Evolutionary conservation across 2,329 filamentous ascomycete species (phyloP).

Genomic region (Trichophyton simii): DNA sequence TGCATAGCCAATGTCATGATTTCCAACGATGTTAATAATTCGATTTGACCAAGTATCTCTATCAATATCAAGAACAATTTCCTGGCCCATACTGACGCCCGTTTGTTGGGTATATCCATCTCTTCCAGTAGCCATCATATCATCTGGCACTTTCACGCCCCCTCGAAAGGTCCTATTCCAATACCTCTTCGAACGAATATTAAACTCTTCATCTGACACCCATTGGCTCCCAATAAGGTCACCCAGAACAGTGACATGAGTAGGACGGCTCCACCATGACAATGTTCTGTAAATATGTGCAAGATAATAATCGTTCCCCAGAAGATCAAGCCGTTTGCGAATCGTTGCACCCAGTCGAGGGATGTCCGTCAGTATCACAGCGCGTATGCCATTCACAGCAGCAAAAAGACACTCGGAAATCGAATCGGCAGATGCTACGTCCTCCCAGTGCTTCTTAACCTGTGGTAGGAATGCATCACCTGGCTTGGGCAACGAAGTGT

Average conservation of each 20-base stretch:
- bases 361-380: slow-evolving; percentile 52
- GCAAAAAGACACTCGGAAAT: slow-evolving; percentile 7
- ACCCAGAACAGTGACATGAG: slow-evolving; percentile 77
- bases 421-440: slow-evolving; percentile 13
- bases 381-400: slow-evolving; percentile 16
- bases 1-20: slow-evolving; percentile 93
- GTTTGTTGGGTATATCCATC: slow-evolving; percentile 30
- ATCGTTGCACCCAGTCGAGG: slow-evolving; percentile 52
- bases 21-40: slow-evolving; percentile 82
- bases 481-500: slow-evolving; percentile 59
- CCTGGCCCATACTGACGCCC: slow-evolving; percentile 12
- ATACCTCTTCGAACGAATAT: slow-evolving; percentile 56
- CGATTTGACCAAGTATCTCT: slow-evolving; percentile 54
- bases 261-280: slow-evolving; percentile 72
- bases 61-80: slow-evolving; percentile 21
- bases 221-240: slow-evolving; percentile 92
- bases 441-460: slow-evolving; percentile 27
- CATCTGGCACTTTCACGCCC: slow-evolving; percentile 47
- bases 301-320: slow-evolving; percentile 90
- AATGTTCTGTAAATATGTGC: slow-evolving; percentile 81
- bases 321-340: slow-evolving; percentile 72
- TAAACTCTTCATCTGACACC: slow-evolving; percentile 78
- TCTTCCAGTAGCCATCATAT: slow-evolving; percentile 25
- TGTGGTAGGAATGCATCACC: slow-evolving; percentile 34
- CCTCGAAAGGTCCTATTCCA: slow-evolving; percentile 71